phyloP scores from a whole-genome alignment of 441 rosid genomes.

The Adansonia gregorii region DNA sequence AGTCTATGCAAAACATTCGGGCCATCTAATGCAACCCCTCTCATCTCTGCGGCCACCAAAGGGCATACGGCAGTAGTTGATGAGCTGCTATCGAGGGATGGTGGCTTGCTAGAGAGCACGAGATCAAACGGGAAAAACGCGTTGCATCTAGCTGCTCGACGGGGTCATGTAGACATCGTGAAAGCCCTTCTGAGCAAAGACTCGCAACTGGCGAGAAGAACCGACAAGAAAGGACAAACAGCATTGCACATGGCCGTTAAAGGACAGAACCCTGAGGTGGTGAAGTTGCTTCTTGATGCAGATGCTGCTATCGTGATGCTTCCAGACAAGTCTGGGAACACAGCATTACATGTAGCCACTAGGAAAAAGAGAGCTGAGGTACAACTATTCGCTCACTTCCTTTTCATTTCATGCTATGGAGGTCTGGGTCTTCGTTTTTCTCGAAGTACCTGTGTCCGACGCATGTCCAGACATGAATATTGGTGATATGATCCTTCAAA shows the following conservation, averaged over 20 bases:
- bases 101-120: slow-evolving; percentile 73
- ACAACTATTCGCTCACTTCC: slow-evolving; percentile 16
- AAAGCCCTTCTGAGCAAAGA: slow-evolving; percentile 75
- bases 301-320: slow-evolving; percentile 96
- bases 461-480: neutral
- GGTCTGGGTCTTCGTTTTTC: neutral
- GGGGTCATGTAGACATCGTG: slow-evolving; percentile 82
- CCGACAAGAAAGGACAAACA: slow-evolving; percentile 95
- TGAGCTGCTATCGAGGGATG: slow-evolving; percentile 80
- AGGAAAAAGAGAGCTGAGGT: slow-evolving; percentile 93
- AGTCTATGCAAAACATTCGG: slow-evolving; percentile 76
- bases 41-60: slow-evolving; percentile 85
- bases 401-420: neutral
- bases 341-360: slow-evolving; percentile 93
- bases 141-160: slow-evolving; percentile 87
- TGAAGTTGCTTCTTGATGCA: slow-evolving; percentile 77
- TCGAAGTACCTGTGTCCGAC: neutral
- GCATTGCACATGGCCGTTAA: slow-evolving; percentile 98
- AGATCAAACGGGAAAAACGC: slow-evolving; percentile 91
- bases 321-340: slow-evolving; percentile 87
- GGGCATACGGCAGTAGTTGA: slow-evolving; percentile 87
- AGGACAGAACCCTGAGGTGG: slow-evolving; percentile 91
- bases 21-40: slow-evolving; percentile 85
- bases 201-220: slow-evolving; percentile 83
- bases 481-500: too few relatives aligned